Evolutionary conservation across 305 asterid species (phyloP).

Genomic region (Ilex paraguariensis): DNA sequence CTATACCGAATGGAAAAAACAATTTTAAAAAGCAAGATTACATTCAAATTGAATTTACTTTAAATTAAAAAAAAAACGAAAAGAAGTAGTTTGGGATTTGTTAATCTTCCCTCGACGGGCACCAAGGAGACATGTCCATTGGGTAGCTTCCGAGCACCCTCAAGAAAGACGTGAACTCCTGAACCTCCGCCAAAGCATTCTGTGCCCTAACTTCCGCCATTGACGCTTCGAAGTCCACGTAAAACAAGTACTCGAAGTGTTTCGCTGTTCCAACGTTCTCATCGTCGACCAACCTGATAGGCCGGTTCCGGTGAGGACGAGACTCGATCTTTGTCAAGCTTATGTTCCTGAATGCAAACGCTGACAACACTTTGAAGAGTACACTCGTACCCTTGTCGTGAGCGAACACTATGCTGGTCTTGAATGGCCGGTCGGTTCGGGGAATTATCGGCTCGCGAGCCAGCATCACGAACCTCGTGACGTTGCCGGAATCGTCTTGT

Average conservation of each 20-base stretch:
- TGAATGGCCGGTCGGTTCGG: slow-evolving; percentile 76
- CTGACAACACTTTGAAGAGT: slow-evolving; percentile 74
- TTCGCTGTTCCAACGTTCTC: slow-evolving; percentile 71
- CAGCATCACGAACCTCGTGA: slow-evolving; percentile 76
- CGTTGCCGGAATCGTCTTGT: slow-evolving; percentile 77
- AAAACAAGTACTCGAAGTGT: slow-evolving; percentile 83
- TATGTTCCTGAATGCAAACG: slow-evolving; percentile 79
- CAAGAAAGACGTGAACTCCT: slow-evolving; percentile 75
- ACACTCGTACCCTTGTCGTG: slow-evolving; percentile 78
- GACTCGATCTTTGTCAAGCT: slow-evolving; percentile 79
- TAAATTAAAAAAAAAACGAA: no score
- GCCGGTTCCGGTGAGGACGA: slow-evolving; percentile 66
- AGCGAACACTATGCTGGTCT: slow-evolving; percentile 83
- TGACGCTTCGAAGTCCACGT: slow-evolving; percentile 83
- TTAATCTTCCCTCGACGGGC: slow-evolving; percentile 32
- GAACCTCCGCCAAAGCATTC: slow-evolving; percentile 76
- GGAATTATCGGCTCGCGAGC: slow-evolving; percentile 90
- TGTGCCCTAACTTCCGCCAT: slow-evolving; percentile 92
- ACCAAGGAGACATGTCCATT: slow-evolving; percentile 93
- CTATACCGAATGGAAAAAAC: no score
- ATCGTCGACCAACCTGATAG: slow-evolving; percentile 62
- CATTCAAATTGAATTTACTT: no score
- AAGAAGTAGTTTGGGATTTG: neutral
- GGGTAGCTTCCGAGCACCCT: slow-evolving; percentile 89
- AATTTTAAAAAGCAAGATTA: no score